These are phyloP conservation scores for Pseudogymnoascus sp. DNA, from an alignment of 2,329 filamentous ascomycete species.

Conservation along the genomic window DNA sequence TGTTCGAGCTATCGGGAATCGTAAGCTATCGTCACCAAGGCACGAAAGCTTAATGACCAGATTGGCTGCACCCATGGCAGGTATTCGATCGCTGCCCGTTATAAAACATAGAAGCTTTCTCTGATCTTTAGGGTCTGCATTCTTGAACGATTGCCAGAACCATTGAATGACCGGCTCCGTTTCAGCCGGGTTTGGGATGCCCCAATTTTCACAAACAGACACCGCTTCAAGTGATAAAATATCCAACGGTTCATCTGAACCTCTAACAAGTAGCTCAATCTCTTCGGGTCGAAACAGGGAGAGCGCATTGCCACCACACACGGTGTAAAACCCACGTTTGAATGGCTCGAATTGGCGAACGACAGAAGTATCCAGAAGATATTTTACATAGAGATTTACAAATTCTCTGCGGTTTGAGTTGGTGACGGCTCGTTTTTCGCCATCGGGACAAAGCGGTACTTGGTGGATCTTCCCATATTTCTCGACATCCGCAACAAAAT, in stretches of 20 bases:
- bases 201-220: constrained; percentile 78
- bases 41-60: constrained; percentile 69
- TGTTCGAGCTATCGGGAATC: constrained; percentile 79
- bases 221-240: constrained; percentile 67
- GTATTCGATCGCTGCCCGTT: constrained; percentile 83
- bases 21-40: constrained; percentile 61
- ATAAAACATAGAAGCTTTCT: constrained; percentile 76
- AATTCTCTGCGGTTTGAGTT: constrained; percentile 77
- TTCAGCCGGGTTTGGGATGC: constrained; percentile 42
- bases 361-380: constrained; percentile 70
- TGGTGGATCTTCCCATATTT: constrained; percentile 61
- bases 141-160: constrained; percentile 81
- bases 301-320: constrained; percentile 80
- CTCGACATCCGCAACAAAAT: constrained; percentile 71
- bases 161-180: constrained; percentile 62
- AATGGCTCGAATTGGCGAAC: constrained; percentile 84
- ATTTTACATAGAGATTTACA: constrained; percentile 73
- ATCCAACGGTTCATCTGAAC: constrained; percentile 76
- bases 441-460: constrained; percentile 64
- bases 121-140: constrained; percentile 58
- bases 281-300: constrained; percentile 84
- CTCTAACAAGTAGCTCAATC: constrained; percentile 78
- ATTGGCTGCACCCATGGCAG: constrained; percentile 75
- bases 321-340: constrained; percentile 86
- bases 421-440: constrained; percentile 69